Evolutionary conservation across 2,329 filamentous ascomycete genomes (phyloP).

Genomic region (Bimuria novae-zelandiae): DNA sequence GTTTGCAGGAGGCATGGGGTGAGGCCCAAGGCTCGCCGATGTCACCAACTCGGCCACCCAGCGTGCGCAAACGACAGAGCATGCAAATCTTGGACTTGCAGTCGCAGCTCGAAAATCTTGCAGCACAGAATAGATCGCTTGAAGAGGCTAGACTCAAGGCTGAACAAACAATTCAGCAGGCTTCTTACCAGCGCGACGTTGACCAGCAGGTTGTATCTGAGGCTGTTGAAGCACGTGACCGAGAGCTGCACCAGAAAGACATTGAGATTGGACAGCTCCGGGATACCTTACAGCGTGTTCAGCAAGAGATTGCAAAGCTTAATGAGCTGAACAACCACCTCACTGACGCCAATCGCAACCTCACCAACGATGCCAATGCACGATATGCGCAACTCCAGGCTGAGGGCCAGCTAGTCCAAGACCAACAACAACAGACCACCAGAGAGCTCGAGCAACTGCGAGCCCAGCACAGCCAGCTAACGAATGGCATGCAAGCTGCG

Average conservation of each 20-base stretch:
- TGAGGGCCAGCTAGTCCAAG: slow-evolving; percentile 61
- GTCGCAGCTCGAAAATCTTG: slow-evolving; percentile 78
- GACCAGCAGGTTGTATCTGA: slow-evolving; percentile 55
- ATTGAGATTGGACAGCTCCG: slow-evolving; percentile 83
- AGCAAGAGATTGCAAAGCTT: slow-evolving; percentile 79
- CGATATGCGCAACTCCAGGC: slow-evolving; percentile 70
- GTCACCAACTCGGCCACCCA: slow-evolving; percentile 91
- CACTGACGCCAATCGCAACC: slow-evolving; percentile 73
- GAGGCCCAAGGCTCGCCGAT: slow-evolving; percentile 87
- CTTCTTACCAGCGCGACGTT: slow-evolving; percentile 59
- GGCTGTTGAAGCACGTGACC: slow-evolving; percentile 66
- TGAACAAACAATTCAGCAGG: slow-evolving; percentile 66
- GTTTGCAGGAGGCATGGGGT: slow-evolving; percentile 83
- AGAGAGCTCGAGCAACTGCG: slow-evolving; percentile 73
- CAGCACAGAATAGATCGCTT: slow-evolving; percentile 81
- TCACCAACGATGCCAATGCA: slow-evolving; percentile 75
- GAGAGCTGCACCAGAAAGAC: slow-evolving; percentile 78
- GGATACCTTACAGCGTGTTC: slow-evolving; percentile 76
- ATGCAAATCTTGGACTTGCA: slow-evolving; percentile 94
- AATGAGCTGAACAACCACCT: slow-evolving; percentile 83
- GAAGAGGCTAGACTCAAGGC: slow-evolving; percentile 72
- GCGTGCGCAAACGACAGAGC: slow-evolving; percentile 95
- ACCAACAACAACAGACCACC: slow-evolving; percentile 62
- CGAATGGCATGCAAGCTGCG: slow-evolving; percentile 65
- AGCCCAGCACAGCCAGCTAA: slow-evolving; percentile 65